Percentiles rank a stretch among this genome's conserved stretches.
Evolutionary conservation across 2,329 filamentous ascomycete genomes (phyloP).

Genomic region (Clathrospora elynae): DNA sequence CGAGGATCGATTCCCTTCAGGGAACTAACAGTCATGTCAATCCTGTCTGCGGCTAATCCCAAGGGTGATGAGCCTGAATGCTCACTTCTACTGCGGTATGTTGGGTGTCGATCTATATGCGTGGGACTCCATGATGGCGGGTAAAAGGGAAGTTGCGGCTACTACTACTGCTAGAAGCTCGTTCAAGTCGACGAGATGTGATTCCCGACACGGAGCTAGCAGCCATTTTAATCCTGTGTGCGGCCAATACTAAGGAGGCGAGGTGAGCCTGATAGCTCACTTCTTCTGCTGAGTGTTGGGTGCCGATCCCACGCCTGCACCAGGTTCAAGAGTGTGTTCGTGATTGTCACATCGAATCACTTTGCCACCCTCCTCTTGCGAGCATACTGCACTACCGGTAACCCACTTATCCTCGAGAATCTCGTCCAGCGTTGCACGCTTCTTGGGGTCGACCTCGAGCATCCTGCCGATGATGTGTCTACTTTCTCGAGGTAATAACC

Average conservation of each 20-base stretch:
- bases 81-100: background rate
- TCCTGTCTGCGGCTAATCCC: too few relatives aligned
- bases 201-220: background rate
- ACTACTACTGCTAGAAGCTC: background rate
- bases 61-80: too few relatives aligned
- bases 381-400: slow-evolving; percentile 80
- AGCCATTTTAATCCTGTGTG: background rate
- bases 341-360: slow-evolving; percentile 78
- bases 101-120: too few relatives aligned
- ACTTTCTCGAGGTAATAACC: slow-evolving; percentile 85
- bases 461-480: slow-evolving; percentile 89
- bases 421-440: slow-evolving; percentile 82
- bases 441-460: slow-evolving; percentile 85
- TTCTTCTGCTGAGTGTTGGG: slow-evolving; percentile 44
- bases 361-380: slow-evolving; percentile 73
- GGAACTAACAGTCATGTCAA: too few relatives aligned
- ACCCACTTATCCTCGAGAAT: slow-evolving; percentile 91
- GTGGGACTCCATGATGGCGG: too few relatives aligned
- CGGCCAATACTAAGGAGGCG: background rate
- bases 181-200: slow-evolving; percentile 5
- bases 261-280: slow-evolving; percentile 21
- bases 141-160: too few relatives aligned
- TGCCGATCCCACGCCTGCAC: slow-evolving; percentile 39
- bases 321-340: slow-evolving; percentile 80
- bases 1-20: too few relatives aligned